Conservation (phyloP, 768 basidiomycete genomes). For the Mycena sanguinolenta region DNA sequence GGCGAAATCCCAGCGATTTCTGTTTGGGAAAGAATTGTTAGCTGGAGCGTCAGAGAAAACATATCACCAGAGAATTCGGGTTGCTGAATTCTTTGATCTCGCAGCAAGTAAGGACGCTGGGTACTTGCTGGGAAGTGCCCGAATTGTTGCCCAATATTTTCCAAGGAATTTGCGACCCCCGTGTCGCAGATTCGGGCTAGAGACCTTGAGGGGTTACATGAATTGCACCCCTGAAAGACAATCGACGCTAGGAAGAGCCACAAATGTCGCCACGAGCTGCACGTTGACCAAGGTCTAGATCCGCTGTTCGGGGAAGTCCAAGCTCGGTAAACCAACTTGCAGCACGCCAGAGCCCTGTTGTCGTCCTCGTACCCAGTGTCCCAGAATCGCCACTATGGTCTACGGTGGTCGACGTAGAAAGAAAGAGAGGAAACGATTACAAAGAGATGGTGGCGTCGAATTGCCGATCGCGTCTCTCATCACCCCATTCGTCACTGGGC, state of each 20-base stretch:
- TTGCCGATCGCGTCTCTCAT: not conserved
- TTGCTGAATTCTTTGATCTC: not conserved
- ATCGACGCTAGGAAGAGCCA: not conserved
- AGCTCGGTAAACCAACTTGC: no score
- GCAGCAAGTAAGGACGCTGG: not conserved
- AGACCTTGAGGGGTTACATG: not conserved
- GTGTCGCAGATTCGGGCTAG: not conserved
- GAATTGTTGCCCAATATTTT: not conserved
- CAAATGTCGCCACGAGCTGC: not conserved
- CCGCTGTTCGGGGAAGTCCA: not conserved
- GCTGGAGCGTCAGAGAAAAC: constrained; percentile 5
- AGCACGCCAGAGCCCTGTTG: not conserved
- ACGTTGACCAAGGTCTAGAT: not conserved
- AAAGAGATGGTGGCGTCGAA: constrained; percentile 22
- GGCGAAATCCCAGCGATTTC: constrained; percentile 18
- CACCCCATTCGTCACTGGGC: constrained; percentile 2
- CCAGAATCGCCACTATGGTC: not conserved
- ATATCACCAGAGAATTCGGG: not conserved
- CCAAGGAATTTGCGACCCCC: not conserved
- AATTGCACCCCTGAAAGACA: not conserved
- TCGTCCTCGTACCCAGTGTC: not conserved
- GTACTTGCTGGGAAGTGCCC: not conserved
- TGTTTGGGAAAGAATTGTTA: not conserved
- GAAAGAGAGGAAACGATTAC: not conserved
- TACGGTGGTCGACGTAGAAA: not conserved